A percentile compares a stretch with the other conserved stretches of the same genome.
These are phyloP conservation scores for Manihot esculenta DNA, from an alignment of 441 rosid genomes.

Conservation along the genomic window DNA sequence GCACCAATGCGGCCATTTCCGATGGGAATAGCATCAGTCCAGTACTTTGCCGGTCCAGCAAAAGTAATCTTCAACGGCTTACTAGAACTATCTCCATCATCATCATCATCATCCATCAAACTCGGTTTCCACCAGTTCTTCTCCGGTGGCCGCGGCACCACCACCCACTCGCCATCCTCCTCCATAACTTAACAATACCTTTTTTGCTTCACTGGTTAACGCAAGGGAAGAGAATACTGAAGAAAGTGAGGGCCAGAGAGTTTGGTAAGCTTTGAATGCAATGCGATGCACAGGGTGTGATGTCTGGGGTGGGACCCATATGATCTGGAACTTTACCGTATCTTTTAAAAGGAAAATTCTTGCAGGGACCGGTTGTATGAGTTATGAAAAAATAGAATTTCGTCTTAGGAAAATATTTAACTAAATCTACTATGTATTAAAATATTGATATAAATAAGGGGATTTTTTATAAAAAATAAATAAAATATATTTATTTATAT, in stretches of 20 bases:
- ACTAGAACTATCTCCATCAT: constrained; percentile 27
- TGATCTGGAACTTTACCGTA: not conserved
- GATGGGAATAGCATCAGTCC: constrained; percentile 89
- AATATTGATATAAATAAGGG: no score
- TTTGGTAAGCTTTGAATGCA: constrained; percentile 14
- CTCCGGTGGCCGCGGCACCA: constrained; percentile 44
- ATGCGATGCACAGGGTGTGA: not conserved
- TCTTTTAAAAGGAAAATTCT: no score
- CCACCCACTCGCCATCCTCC: constrained; percentile 53
- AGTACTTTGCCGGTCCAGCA: constrained; percentile 59
- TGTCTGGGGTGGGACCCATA: constrained; percentile 17
- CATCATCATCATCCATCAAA: constrained; percentile 25
- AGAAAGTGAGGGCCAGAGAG: not conserved
- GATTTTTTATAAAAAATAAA: no score
- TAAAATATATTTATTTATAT: no score
- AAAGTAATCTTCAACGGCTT: constrained; percentile 62
- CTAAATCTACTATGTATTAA: no score
- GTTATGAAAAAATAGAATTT: no score
- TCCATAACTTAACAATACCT: not conserved
- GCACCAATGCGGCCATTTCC: constrained; percentile 97
- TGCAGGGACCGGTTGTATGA: no score
- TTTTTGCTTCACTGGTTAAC: not conserved
- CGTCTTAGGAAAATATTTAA: no score
- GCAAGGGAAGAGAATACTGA: not conserved
- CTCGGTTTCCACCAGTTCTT: constrained; percentile 45